Evolutionary conservation across 1,139 yeast species (phyloP).

Genomic region (Arxiozyma heterogenica): DNA sequence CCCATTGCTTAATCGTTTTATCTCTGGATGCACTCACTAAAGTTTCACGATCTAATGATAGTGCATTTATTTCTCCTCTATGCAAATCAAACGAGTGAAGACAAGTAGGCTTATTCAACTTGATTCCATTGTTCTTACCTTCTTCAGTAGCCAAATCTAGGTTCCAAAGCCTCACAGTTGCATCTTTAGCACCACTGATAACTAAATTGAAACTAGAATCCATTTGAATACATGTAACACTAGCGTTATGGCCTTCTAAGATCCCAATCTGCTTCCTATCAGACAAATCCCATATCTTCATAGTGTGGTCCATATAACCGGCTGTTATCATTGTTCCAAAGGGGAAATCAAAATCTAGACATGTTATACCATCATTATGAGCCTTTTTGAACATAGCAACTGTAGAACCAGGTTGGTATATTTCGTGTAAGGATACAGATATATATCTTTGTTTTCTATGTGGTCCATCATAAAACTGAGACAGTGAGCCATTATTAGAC

Average conservation of each 20-base stretch:
- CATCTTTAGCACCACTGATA: constrained; percentile 58
- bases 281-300: constrained; percentile 73
- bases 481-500: constrained; percentile 1
- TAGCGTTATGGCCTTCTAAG: constrained; percentile 46
- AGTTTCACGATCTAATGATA: constrained; percentile 48
- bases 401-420: constrained; percentile 5
- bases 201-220: constrained; percentile 35
- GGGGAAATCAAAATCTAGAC: constrained; percentile 58
- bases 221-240: constrained; percentile 49
- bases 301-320: constrained; percentile 62
- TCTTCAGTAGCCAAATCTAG: constrained; percentile 27
- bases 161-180: constrained; percentile 53
- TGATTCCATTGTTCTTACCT: constrained; percentile 20
- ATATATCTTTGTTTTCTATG: constrained; percentile 6
- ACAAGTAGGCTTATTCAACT: constrained; percentile 20
- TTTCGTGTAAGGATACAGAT: constrained; percentile 3
- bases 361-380: constrained; percentile 38
- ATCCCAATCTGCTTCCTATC: constrained; percentile 40
- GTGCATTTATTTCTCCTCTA: constrained; percentile 53
- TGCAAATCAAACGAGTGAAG: constrained; percentile 51
- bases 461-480: constrained; percentile 6
- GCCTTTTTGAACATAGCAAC: constrained; percentile 5
- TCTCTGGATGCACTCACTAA: constrained; percentile 90
- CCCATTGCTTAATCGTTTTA: constrained; percentile 71
- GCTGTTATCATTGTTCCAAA: constrained; percentile 70